Conservation (phyloP, 345 rosid species). For the Murraya paniculata region DNA sequence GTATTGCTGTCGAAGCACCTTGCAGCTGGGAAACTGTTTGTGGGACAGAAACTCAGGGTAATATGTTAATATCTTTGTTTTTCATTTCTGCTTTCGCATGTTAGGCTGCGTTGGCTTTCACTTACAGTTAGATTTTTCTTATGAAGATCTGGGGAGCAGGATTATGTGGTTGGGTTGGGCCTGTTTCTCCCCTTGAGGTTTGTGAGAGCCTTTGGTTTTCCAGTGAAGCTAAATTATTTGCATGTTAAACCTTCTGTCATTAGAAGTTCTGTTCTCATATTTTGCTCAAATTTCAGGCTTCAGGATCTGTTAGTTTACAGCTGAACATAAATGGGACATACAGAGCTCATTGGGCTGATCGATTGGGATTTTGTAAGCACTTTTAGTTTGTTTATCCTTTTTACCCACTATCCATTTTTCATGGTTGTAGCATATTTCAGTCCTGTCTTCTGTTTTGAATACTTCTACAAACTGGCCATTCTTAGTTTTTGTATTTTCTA, state of each 20-base stretch:
- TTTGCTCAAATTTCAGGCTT: conserved; percentile 53
- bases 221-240: conserved; percentile 13
- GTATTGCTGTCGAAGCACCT: conserved; percentile 56
- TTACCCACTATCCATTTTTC: conserved; percentile 11
- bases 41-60: conserved; percentile 94
- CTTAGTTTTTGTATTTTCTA: conserved; percentile 20
- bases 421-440: conserved; percentile 10
- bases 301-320: conserved; percentile 48
- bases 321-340: conserved; percentile 89
- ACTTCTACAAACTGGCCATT: background rate
- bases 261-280: conserved; percentile 8
- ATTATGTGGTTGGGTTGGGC: conserved; percentile 78
- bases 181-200: conserved; percentile 93
- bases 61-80: conserved; percentile 20
- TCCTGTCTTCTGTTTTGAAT: conserved; percentile 16
- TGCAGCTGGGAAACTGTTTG: conserved; percentile 65
- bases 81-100: conserved; percentile 6
- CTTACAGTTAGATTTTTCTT: conserved; percentile 31
- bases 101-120: conserved; percentile 5
- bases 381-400: conserved; percentile 18
- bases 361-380: conserved; percentile 84
- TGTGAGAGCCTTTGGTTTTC: conserved; percentile 22
- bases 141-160: conserved; percentile 84
- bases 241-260: conserved; percentile 18
- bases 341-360: conserved; percentile 95